Conservation (phyloP, 2,329 filamentous ascomycete genomes). For the Stylonectria norvegica region DNA sequence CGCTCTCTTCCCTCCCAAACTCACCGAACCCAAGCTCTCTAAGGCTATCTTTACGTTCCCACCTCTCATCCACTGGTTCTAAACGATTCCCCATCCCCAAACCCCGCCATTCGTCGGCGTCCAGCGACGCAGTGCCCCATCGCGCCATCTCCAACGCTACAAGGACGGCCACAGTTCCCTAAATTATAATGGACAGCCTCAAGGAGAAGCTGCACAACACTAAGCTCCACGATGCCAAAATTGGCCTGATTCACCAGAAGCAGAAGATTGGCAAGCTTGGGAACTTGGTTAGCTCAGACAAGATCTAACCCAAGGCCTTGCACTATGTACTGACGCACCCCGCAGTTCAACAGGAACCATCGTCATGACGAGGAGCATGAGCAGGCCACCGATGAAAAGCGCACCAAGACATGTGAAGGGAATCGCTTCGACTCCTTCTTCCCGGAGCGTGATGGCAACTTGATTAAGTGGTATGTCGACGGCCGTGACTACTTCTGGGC, state of each 20-base stretch:
- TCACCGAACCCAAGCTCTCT: too few species aligned
- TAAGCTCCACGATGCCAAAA: constrained; percentile 55
- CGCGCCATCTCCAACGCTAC: constrained; percentile 26
- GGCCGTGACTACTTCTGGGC: constrained; percentile 94
- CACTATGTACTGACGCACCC: constrained; percentile 1
- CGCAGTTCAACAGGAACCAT: constrained; percentile 76
- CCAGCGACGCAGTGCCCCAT: constrained; percentile 1
- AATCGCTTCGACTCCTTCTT: constrained; percentile 91
- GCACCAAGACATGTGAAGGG: constrained; percentile 64
- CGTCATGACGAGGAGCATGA: constrained; percentile 94
- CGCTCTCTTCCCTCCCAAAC: background rate
- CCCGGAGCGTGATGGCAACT: constrained; percentile 78
- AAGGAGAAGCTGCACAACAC: constrained; percentile 55
- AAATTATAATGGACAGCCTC: constrained; percentile 44
- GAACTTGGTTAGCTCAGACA: constrained; percentile 51
- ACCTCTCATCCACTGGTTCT: background rate
- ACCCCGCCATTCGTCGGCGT: constrained; percentile 7
- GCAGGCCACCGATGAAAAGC: constrained; percentile 75
- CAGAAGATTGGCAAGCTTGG: constrained; percentile 60
- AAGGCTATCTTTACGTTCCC: too few species aligned
- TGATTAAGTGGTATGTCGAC: constrained; percentile 96
- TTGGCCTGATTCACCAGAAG: constrained; percentile 58
- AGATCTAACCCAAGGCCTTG: background rate
- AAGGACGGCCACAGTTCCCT: constrained; percentile 18
- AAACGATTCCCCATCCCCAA: constrained; percentile 7